Percentiles rank a stretch among this genome's conserved stretches.
phyloP scores from a whole-genome alignment of 345 rosid genomes.

The Aquilaria malaccensis region DNA sequence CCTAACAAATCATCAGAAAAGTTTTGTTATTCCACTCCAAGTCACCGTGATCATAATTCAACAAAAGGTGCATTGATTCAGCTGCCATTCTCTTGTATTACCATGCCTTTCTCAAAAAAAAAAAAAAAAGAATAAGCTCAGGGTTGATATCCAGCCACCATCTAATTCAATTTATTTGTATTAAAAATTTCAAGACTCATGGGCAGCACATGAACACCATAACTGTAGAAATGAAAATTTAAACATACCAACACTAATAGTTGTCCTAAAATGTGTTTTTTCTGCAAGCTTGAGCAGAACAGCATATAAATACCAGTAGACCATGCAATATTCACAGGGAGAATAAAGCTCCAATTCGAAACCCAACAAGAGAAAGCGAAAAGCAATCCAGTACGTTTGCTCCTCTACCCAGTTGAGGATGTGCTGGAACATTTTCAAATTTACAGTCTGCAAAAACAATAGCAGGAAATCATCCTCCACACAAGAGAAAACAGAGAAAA shows the following conservation, averaged over 20 bases:
- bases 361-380: slow-evolving; percentile 78
- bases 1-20: slow-evolving; percentile 5
- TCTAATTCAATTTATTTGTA: neutral
- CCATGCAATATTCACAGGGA: slow-evolving; percentile 85
- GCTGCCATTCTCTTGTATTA: too few species aligned
- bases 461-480: too few species aligned
- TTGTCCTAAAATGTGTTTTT: slow-evolving; percentile 60
- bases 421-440: slow-evolving; percentile 41
- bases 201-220: slow-evolving; percentile 8
- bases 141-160: neutral
- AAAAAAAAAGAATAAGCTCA: neutral
- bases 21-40: neutral
- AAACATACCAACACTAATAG: slow-evolving; percentile 35
- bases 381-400: slow-evolving; percentile 93
- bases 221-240: slow-evolving; percentile 12
- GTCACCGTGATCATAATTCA: too few species aligned
- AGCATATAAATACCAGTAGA: slow-evolving; percentile 81
- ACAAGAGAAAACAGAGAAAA: too few species aligned
- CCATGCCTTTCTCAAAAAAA: neutral
- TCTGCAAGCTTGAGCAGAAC: slow-evolving; percentile 76
- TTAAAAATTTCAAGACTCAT: neutral
- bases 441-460: slow-evolving; percentile 51
- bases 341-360: slow-evolving; percentile 95
- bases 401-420: slow-evolving; percentile 86
- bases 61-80: too few species aligned